Conservation (phyloP, 257 asterid genomes). For the Coffea canephora region DNA sequence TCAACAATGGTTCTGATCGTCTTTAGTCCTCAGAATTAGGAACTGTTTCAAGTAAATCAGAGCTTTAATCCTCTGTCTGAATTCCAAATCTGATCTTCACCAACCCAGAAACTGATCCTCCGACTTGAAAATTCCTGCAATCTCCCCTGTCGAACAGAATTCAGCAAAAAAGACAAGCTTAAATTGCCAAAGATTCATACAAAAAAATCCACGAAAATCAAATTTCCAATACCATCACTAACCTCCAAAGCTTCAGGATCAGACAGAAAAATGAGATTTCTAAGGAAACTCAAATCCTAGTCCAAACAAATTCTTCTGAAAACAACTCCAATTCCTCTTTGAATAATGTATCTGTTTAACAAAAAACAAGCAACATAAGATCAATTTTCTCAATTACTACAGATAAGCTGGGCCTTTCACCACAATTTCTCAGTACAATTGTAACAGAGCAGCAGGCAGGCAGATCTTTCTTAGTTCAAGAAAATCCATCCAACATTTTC, state of each 20-base stretch:
- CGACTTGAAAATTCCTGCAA: neutral
- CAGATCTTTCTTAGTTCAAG: constrained; percentile 6
- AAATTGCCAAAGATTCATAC: neutral
- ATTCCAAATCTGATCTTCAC: constrained; percentile 12
- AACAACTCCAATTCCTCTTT: constrained; percentile 13
- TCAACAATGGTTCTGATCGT: neutral
- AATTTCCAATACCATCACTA: neutral
- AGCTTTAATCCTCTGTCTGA: neutral
- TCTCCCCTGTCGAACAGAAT: neutral
- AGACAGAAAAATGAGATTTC: constrained; percentile 5
- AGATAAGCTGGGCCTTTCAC: neutral
- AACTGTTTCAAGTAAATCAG: neutral
- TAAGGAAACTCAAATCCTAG: constrained; percentile 3
- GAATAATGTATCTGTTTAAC: constrained; percentile 15
- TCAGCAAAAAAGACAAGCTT: neutral
- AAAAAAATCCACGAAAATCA: neutral
- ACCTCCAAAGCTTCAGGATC: constrained; percentile 10
- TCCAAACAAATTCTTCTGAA: constrained; percentile 4
- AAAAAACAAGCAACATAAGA: constrained; percentile 4
- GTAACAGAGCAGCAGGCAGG: neutral
- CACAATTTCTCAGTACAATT: neutral
- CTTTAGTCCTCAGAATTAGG: constrained; percentile 6
- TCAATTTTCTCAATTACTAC: constrained; percentile 6
- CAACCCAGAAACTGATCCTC: neutral
- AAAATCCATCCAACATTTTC: constrained; percentile 40